Evolutionary conservation across 306 rosid species (phyloP), one percentile per base, ranked within the genome.

Genomic region (Lathyrus tuberosus): DNA sequence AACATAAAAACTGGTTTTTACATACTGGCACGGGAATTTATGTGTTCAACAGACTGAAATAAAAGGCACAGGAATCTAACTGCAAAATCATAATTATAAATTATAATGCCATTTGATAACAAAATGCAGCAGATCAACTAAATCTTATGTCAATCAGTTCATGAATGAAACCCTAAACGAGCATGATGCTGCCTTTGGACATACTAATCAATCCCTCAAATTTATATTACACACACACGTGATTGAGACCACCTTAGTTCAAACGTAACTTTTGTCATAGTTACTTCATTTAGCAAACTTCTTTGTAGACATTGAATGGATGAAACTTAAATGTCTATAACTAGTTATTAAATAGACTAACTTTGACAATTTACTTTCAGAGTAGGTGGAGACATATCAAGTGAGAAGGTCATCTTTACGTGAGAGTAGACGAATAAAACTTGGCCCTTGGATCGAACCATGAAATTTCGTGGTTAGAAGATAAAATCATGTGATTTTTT

Each of bases 81-180:
- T 44, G 54, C 5, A 49, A 67, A 61, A 5, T 42, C 74, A 51
- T 54, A 58, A 65, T 60, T 59, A 59, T 35, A 26, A 58, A 65
- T 51, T 59, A 59, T 26, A 18, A 47, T 35, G 31, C 49, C 63
- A 60, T 48, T 46, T 31, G 57, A 30, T 69, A 47, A 16, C 24
- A 57, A 28, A 35, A 69, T 17, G 68, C 72, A 62, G 18, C 65
- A 62, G 62, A 22, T 64, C 70, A 38, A 31, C 33, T 10, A 71
- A 46, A 52, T 49, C 31, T 71, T 8, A 48, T 6, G 41, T 49
- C 43, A 15, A 67, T 53, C 67, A 20, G 44, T 44, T 11, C 46
- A 67, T 15, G n/a, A 60, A 76, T 15, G 43, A 74, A 72, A 37
- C 52, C 69, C 63, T 38, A 62, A 42, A 44, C 48, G 3, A 38